A percentile compares a stretch with the other conserved stretches of the same genome.
Evolutionary conservation across 192 early-diverging fungal species (phyloP).

Genomic region (Spizellomyces sp.): DNA sequence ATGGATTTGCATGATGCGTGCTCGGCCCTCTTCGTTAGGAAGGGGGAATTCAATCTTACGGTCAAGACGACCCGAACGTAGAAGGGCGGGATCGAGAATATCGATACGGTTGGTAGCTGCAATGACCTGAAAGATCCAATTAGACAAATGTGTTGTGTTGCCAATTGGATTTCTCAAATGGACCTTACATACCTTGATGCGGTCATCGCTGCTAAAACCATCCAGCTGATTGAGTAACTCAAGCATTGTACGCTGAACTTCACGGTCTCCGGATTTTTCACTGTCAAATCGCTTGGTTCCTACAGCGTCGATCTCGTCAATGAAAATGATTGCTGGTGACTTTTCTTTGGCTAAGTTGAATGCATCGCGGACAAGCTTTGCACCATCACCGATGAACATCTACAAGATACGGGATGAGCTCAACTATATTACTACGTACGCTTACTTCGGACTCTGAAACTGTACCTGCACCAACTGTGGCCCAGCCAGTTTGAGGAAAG

Average conservation of each 20-base stretch:
- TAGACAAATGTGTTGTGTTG: neutral
- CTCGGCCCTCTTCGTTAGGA: constrained; percentile 94
- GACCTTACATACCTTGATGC: constrained; percentile 83
- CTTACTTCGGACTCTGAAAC: neutral
- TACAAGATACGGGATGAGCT: neutral
- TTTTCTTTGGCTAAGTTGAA: constrained; percentile 98
- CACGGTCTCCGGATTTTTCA: constrained; percentile 97
- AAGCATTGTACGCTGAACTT: constrained; percentile 98
- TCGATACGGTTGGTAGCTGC: constrained; percentile 99
- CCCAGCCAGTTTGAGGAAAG: constrained; percentile 94
- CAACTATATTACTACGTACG: too few species aligned
- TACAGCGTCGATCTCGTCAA: constrained; percentile 98
- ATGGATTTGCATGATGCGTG: constrained; percentile 96
- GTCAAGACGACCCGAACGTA: constrained; percentile 94
- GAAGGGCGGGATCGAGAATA: constrained; percentile 91
- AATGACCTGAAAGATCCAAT: constrained; percentile 73
- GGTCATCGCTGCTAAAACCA: constrained; percentile 92
- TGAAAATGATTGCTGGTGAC: constrained; percentile 97
- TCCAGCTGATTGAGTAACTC: constrained; percentile 98
- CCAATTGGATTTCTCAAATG: neutral
- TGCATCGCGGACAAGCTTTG: constrained; percentile 83
- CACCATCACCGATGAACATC: constrained; percentile 59
- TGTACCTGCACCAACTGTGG: constrained; percentile 88
- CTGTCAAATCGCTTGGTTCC: constrained; percentile 99
- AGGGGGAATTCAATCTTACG: constrained; percentile 98